These are phyloP conservation scores for Lichtheimia corymbifera DNA, from an alignment of 371 early-diverging fungal genomes.

Conservation along the genomic window DNA sequence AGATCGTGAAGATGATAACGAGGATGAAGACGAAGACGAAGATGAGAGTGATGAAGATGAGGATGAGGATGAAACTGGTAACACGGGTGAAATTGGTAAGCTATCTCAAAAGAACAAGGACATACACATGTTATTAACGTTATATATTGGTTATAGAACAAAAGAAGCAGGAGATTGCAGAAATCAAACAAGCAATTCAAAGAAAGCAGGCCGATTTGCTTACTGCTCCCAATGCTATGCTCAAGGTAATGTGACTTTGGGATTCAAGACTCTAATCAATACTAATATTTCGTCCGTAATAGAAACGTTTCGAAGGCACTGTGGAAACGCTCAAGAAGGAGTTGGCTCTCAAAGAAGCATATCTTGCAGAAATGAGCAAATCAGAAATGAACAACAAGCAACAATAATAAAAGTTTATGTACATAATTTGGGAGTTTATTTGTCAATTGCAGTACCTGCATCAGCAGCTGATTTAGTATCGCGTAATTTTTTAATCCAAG, in stretches of 20 bases:
- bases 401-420: constrained; percentile 2
- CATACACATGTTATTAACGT: background rate
- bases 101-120: background rate
- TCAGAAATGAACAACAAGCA: constrained; percentile 4
- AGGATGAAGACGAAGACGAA: constrained; percentile 46
- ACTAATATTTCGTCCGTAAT: background rate
- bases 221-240: constrained; percentile 51
- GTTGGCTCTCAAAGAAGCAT: constrained; percentile 44
- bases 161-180: constrained; percentile 56
- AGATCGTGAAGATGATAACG: constrained; percentile 39
- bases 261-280: background rate
- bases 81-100: constrained; percentile 45
- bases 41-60: constrained; percentile 45
- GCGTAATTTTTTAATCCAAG: constrained; percentile 17
- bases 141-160: constrained; percentile 25
- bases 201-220: constrained; percentile 39
- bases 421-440: background rate
- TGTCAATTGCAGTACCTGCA: constrained; percentile 9
- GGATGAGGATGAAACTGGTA: constrained; percentile 41
- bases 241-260: constrained; percentile 33
- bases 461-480: constrained; percentile 8
- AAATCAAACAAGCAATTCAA: constrained; percentile 50
- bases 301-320: constrained; percentile 50
- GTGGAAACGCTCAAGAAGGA: constrained; percentile 47
- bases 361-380: constrained; percentile 46